Conservation (phyloP, 2,329 filamentous ascomycete genomes). For the Albophoma yamanashiensis region DNA sequence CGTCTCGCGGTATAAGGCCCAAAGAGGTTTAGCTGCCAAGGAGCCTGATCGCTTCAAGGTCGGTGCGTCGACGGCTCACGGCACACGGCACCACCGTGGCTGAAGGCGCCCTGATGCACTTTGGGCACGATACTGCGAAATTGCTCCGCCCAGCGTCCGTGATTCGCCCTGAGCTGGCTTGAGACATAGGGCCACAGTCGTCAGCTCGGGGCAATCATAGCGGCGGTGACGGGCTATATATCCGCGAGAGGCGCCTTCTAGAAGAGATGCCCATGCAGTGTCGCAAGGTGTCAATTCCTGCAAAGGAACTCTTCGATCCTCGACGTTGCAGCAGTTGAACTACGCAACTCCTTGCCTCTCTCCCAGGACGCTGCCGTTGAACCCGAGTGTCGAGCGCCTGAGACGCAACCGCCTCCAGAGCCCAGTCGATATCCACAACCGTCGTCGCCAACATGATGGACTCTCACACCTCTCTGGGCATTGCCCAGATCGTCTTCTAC, state of each 20-base stretch:
- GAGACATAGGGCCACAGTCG: not conserved
- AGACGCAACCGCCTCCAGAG: not conserved
- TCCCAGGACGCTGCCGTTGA: not conserved
- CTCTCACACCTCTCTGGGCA: conserved; percentile 12
- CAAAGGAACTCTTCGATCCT: not conserved
- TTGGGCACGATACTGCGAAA: conserved; percentile 1
- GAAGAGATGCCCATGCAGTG: not conserved
- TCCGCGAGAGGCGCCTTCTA: not conserved
- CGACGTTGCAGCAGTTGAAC: not conserved
- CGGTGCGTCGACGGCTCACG: not conserved
- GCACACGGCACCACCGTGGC: not conserved
- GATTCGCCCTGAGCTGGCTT: not conserved
- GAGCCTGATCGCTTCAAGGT: not conserved
- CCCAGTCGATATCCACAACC: not conserved
- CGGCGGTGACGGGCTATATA: not conserved
- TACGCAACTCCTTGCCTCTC: not conserved
- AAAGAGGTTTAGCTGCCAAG: not conserved
- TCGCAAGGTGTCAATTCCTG: not conserved
- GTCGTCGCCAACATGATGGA: conserved; percentile 5
- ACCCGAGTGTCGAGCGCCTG: not conserved
- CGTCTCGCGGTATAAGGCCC: not conserved
- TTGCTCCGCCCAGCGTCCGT: not conserved
- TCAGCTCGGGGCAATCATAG: not conserved
- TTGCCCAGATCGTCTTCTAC: conserved; percentile 16
- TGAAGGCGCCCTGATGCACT: not conserved